These are phyloP conservation scores for Penicillium flavigenum DNA, from an alignment of 495 filamentous ascomycete genomes.

Conservation along the genomic window DNA sequence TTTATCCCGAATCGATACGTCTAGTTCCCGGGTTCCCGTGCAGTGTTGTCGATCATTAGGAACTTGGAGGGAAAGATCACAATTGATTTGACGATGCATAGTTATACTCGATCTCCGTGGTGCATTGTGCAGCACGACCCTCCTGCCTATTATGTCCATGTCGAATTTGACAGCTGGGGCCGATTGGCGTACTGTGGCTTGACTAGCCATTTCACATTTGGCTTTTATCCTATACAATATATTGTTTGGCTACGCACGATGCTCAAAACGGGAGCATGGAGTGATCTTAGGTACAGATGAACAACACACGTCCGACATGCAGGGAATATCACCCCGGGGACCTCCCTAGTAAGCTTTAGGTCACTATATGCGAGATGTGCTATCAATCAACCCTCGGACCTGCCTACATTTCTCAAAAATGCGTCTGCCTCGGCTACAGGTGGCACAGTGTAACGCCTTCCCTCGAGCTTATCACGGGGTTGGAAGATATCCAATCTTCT, in stretches of 20 bases:
- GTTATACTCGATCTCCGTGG: neutral
- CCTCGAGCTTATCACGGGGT: neutral
- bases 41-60: neutral
- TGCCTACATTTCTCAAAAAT: neutral
- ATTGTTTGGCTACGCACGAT: neutral
- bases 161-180: neutral
- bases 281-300: neutral
- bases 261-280: neutral
- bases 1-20: neutral
- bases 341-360: neutral
- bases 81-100: neutral
- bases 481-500: neutral
- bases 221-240: neutral
- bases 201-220: neutral
- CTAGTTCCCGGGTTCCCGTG: conserved; percentile 13
- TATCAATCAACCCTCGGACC: neutral
- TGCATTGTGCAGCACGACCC: neutral
- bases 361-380: neutral
- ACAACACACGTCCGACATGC: neutral
- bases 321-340: neutral
- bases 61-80: neutral
- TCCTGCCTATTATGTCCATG: neutral
- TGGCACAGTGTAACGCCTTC: conserved; percentile 1
- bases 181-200: neutral
- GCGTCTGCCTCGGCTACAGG: neutral